Evolutionary conservation across 1,139 yeast genomes (phyloP).

Genomic region (Candida pseudocylindracea): DNA sequence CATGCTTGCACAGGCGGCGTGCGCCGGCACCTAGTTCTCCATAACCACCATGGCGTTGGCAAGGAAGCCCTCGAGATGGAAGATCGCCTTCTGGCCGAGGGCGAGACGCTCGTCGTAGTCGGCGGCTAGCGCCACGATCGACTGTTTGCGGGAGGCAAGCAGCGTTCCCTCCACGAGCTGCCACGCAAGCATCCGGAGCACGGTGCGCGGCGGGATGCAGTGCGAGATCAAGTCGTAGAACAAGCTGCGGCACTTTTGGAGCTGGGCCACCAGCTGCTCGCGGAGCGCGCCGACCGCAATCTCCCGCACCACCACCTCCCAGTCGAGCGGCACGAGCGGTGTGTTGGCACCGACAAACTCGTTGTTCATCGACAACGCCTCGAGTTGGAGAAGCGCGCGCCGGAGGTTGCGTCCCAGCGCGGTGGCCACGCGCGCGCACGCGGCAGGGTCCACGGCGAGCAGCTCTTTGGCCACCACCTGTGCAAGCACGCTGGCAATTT

Average conservation of each 20-base stretch:
- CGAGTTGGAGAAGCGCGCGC: conserved; percentile 56
- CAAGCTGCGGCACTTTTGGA: conserved; percentile 51
- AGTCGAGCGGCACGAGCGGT: conserved; percentile 39
- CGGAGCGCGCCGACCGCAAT: conserved; percentile 37
- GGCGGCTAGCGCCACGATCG: conserved; percentile 46
- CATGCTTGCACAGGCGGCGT: no score
- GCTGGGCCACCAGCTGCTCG: conserved; percentile 46
- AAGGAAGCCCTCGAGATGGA: conserved; percentile 85
- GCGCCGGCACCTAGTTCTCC: conserved; percentile 1
- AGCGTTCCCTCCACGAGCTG: conserved; percentile 16
- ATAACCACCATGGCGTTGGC: conserved; percentile 62
- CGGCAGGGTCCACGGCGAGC: conserved; percentile 13
- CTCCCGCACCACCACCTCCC: conserved; percentile 59
- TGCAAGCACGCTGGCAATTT: conserved; percentile 29
- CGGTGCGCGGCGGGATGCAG: conserved; percentile 72
- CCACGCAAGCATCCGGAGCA: conserved; percentile 33
- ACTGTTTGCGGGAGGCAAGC: conserved; percentile 10
- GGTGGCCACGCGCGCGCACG: background rate
- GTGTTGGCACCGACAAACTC: conserved; percentile 18
- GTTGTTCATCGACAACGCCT: conserved; percentile 63
- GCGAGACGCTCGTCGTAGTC: conserved; percentile 73
- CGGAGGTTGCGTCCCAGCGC: conserved; percentile 27
- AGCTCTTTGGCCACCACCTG: conserved; percentile 36
- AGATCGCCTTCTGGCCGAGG: conserved; percentile 72
- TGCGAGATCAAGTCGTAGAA: conserved; percentile 78